A percentile compares a stretch with the other conserved stretches of the same genome.
phyloP scores from a whole-genome alignment of 148 eudicot species.

The Heliamphora exappendiculata region DNA sequence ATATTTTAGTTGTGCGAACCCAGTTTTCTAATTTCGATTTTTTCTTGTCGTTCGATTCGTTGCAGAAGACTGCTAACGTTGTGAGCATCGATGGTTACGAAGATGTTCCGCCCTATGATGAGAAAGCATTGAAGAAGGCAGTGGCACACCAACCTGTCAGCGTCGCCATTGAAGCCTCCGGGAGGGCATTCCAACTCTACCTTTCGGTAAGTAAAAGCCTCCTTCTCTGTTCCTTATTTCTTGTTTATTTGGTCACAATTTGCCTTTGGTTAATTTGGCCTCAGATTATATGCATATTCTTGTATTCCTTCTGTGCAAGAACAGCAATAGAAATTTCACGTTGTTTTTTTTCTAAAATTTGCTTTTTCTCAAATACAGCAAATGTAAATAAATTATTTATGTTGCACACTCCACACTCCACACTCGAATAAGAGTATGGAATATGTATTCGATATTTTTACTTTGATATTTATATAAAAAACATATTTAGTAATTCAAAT shows the following conservation, averaged over 20 bases:
- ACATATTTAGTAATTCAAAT: no score
- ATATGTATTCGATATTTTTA: no score
- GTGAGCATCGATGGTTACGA: conserved; percentile 83
- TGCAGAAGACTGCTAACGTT: conserved; percentile 70
- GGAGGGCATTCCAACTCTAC: conserved; percentile 66
- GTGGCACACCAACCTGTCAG: conserved; percentile 93
- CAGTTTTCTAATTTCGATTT: neutral
- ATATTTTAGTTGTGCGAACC: neutral
- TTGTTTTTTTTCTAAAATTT: neutral
- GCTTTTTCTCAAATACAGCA: no score
- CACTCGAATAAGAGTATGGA: no score
- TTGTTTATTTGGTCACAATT: neutral
- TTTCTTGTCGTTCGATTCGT: neutral
- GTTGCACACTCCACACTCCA: no score
- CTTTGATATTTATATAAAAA: no score
- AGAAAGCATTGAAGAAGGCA: conserved; percentile 74
- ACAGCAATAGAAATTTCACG: neutral
- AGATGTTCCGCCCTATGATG: conserved; percentile 68
- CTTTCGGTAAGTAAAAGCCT: conserved; percentile 35
- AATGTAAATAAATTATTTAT: no score
- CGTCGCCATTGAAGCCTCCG: conserved; percentile 86
- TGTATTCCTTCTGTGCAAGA: neutral
- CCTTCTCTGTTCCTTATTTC: neutral
- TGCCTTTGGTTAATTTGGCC: neutral
- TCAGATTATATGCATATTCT: neutral